Conservation (phyloP, 495 filamentous ascomycete genomes). For the Neurospora tetrasperma region DNA sequence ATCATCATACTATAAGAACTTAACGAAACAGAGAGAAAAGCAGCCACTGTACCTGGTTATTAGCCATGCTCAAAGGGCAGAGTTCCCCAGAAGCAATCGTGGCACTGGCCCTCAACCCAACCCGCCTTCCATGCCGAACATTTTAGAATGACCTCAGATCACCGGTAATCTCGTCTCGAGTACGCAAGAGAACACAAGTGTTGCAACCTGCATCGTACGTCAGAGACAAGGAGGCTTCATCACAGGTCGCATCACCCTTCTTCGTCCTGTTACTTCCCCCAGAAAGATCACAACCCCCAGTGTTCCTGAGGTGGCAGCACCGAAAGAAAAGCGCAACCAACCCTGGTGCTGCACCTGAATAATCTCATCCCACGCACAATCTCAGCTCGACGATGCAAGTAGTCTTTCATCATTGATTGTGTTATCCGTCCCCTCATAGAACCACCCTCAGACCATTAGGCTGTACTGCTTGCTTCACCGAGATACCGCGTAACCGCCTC, state of each 20-base stretch:
- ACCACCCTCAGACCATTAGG: background rate
- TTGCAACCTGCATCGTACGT: background rate
- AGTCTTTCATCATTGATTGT: background rate
- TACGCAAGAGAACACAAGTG: background rate
- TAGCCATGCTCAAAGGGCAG: background rate
- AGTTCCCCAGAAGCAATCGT: background rate
- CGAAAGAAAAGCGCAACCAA: background rate
- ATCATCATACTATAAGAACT: background rate
- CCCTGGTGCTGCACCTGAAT: background rate
- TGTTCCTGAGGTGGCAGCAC: background rate
- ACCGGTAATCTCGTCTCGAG: background rate
- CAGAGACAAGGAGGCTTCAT: background rate
- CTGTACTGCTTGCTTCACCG: background rate
- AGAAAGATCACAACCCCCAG: background rate
- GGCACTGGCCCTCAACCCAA: background rate
- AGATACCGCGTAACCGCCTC: background rate
- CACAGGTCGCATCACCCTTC: background rate
- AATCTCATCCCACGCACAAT: background rate
- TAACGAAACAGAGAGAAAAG: background rate
- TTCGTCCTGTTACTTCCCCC: background rate
- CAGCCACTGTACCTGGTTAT: background rate
- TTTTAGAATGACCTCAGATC: background rate
- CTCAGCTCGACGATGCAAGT: background rate
- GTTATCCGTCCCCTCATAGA: background rate
- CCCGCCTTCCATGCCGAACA: background rate